These are phyloP conservation scores for Whalleya microplaca DNA, from an alignment of 2,329 filamentous ascomycete genomes.

Conservation along the genomic window DNA sequence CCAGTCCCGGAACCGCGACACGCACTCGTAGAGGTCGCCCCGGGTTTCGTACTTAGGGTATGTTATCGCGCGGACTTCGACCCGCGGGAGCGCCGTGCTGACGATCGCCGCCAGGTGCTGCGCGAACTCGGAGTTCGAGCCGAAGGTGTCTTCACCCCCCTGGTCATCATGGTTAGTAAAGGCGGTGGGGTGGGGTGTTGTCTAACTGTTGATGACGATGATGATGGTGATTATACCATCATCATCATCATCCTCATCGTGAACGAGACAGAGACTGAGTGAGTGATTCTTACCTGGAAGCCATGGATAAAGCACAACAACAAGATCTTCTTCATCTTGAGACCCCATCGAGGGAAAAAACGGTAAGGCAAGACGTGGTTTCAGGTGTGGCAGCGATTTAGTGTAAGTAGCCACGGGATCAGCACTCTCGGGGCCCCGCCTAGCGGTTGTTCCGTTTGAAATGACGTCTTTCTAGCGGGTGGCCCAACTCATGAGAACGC, in stretches of 20 bases:
- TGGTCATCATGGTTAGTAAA: conserved; percentile 35
- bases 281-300: conserved; percentile 62
- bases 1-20: conserved; percentile 78
- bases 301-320: conserved; percentile 85
- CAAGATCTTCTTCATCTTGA: conserved; percentile 75
- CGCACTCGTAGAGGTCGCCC: conserved; percentile 73
- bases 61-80: conserved; percentile 69
- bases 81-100: conserved; percentile 66
- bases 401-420: conserved; percentile 9
- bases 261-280: too few species aligned
- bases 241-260: too few species aligned
- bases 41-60: conserved; percentile 85
- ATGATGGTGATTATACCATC: too few species aligned
- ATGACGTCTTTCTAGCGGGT: conserved; percentile 21
- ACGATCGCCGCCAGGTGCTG: conserved; percentile 69
- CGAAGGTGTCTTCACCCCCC: conserved; percentile 81
- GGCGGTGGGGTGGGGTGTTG: conserved; percentile 9
- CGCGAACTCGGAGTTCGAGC: conserved; percentile 67
- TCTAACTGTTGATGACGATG: too few species aligned
- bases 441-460: conserved; percentile 15
- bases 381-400: conserved; percentile 4
- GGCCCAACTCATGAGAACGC: conserved; percentile 1
- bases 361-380: conserved; percentile 7
- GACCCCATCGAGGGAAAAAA: conserved; percentile 36
- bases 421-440: conserved; percentile 2